Conservation (phyloP, 305 asterid species). For the Coffea humblotiana region DNA sequence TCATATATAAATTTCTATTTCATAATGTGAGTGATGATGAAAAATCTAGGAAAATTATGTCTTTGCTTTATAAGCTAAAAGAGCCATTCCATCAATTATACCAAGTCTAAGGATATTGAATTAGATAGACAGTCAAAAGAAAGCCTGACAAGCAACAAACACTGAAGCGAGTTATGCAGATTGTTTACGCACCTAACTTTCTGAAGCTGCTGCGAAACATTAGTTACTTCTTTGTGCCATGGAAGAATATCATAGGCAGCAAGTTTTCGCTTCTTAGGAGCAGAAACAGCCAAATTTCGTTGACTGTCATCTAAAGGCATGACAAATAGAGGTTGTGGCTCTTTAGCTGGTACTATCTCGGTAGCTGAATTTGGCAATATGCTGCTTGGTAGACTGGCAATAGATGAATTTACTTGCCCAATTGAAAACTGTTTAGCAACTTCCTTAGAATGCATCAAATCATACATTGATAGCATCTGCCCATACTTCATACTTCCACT, state of each 20-base stretch:
- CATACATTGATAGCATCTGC: conserved; percentile 35
- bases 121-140: not conserved
- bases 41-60: not conserved
- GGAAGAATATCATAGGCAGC: conserved; percentile 43
- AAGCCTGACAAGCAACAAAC: conserved; percentile 20
- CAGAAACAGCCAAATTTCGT: conserved; percentile 36
- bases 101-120: not conserved
- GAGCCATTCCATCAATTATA: not conserved
- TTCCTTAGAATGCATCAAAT: conserved; percentile 25
- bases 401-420: conserved; percentile 36
- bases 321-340: conserved; percentile 23
- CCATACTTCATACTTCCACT: conserved; percentile 43
- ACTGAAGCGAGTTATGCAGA: not conserved
- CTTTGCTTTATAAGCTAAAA: not conserved
- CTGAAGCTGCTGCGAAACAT: conserved; percentile 32
- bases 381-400: conserved; percentile 31
- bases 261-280: conserved; percentile 57
- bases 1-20: not conserved
- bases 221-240: conserved; percentile 62
- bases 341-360: conserved; percentile 27
- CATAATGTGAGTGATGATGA: not conserved
- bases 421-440: conserved; percentile 29
- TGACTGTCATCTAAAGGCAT: conserved; percentile 35
- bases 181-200: conserved; percentile 41
- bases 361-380: conserved; percentile 30